Base-by-base conservation (phyloP, 2,329 filamentous ascomycete species). In the Penicillium expansum region DNA sequence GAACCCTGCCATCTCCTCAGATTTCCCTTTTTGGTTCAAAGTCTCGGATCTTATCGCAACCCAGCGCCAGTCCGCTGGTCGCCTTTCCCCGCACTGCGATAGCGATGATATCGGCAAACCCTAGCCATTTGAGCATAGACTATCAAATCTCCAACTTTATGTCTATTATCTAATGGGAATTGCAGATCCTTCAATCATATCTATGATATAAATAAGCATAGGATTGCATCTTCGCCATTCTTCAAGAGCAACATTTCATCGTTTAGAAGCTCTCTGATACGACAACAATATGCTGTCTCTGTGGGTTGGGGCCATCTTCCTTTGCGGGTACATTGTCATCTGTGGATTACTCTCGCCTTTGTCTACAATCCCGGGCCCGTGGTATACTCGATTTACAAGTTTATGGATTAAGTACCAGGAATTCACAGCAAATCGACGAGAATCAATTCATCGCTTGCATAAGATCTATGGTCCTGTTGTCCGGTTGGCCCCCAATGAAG, bases 381-480 rank as follows among this genome's bases (percentile, higher is more conserved):
- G 66, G 65, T 67, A 67, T 43, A 69, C 69, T 18, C 59, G 50
- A 2, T 60, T 68, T 41, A 73, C 70, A 3, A 63, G 68, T 30
- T 18, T 69, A 11, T 63, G 64, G 47, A 56, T 72, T 39, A 71
- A 71, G 33, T 71, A 68, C 35, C 64, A 72, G 35, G 70, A 72
- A 24, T 71, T 72, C 35, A 64, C 60, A 0, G 63, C 63, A 0
- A 67, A 64, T 18, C 61, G 68, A 24, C 64, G 70, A 2, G 58
- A 69, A n/a, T 69, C 59, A 14, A 62, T 72, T 10, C 69, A 71
- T 48, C n/a, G 27, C 3, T 50, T 72, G 14, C 70, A 72, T 32
- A 38, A 62, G 27, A 42, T 37, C 30, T 71, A 72, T 55, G 69
- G 70, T 0, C 57, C 66, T 9, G 60, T 68, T 2, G 69, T 72